Conservation (phyloP, 805 yeast genomes). For the Metschnikowia borealis region DNA sequence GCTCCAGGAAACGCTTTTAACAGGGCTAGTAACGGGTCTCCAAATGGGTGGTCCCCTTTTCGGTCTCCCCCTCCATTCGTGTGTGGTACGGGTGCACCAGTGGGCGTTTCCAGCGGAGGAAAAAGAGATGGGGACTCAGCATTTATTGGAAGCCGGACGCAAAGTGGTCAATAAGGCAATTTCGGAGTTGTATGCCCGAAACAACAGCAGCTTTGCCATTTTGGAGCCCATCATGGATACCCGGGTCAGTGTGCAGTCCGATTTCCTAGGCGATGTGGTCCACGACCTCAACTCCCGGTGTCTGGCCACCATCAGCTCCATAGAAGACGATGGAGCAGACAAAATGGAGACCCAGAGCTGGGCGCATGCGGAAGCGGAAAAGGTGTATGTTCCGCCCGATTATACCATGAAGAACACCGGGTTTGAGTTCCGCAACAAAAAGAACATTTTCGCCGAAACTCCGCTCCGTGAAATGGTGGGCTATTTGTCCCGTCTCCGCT, state of each 20-base stretch:
- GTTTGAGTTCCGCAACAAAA: conserved; percentile 34
- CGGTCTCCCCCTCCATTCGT: conserved; percentile 55
- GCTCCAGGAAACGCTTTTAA: conserved; percentile 49
- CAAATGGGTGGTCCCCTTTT: conserved; percentile 66
- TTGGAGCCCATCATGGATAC: conserved; percentile 89
- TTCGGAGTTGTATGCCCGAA: conserved; percentile 15
- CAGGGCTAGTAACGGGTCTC: conserved; percentile 58
- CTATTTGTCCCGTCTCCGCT: conserved; percentile 70
- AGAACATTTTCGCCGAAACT: conserved; percentile 70
- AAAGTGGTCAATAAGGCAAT: conserved; percentile 30
- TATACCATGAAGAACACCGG: conserved; percentile 43
- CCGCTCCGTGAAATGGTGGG: conserved; percentile 92
- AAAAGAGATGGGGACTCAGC: conserved; percentile 27
- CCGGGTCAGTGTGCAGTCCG: conserved; percentile 60
- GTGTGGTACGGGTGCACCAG: conserved; percentile 48
- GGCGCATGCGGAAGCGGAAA: conserved; percentile 55
- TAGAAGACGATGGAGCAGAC: conserved; percentile 58
- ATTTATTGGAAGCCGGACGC: conserved; percentile 42
- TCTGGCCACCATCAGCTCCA: conserved; percentile 65
- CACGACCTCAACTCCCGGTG: conserved; percentile 81
- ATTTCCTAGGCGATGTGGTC: conserved; percentile 74
- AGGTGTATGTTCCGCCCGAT: conserved; percentile 73
- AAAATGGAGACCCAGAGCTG: conserved; percentile 37
- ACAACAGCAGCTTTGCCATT: conserved; percentile 41
- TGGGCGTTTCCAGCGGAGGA: conserved; percentile 57